phyloP scores from a whole-genome alignment of 768 basidiomycete genomes.

The Clathrus columnatus region DNA sequence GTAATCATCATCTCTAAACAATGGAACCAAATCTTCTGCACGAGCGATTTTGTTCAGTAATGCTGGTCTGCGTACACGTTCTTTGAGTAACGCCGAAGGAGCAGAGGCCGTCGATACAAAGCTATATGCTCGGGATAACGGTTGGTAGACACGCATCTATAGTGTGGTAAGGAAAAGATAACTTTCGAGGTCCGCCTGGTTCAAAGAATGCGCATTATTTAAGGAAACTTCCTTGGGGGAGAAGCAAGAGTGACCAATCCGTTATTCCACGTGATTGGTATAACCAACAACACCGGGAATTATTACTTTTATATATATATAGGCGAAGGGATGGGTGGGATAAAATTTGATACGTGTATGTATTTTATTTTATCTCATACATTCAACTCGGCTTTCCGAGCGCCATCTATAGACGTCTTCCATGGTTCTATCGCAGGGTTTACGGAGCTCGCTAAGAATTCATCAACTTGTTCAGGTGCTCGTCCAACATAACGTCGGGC shows the following conservation, averaged over 20 bases:
- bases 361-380: conserved; percentile 31
- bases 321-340: neutral
- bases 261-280: neutral
- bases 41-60: conserved; percentile 4
- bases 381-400: conserved; percentile 54
- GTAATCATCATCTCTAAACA: conserved; percentile 15
- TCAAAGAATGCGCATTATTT: too few relatives aligned
- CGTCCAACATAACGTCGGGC: conserved; percentile 87
- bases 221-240: too few relatives aligned
- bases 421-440: conserved; percentile 64
- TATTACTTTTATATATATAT: neutral
- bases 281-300: neutral
- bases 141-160: neutral
- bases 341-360: neutral
- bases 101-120: neutral
- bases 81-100: neutral
- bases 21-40: conserved; percentile 9
- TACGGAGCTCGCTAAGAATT: conserved; percentile 83
- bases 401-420: conserved; percentile 40
- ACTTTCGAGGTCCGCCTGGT: neutral
- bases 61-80: neutral
- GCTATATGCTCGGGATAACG: neutral
- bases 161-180: neutral
- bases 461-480: conserved; percentile 91
- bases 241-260: neutral